Conservation (phyloP, 345 rosid genomes). For the Populus alba region DNA sequence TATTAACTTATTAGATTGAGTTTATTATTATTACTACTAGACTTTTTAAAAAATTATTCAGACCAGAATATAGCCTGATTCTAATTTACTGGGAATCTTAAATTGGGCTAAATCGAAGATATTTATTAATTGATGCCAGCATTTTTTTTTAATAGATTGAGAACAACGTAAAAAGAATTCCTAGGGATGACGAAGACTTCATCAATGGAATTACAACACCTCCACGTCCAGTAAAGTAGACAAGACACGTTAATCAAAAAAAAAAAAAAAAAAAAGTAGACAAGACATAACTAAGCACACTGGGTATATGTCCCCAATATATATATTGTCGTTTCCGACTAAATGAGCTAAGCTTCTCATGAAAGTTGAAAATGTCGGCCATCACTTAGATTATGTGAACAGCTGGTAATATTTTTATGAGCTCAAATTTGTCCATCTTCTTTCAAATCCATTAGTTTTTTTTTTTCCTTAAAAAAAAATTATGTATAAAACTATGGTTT, state of each 20-base stretch:
- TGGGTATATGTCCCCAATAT: background rate
- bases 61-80: too few relatives aligned
- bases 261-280: too few relatives aligned
- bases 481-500: too few relatives aligned
- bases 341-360: conserved; percentile 12
- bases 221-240: conserved; percentile 22
- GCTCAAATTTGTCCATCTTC: too few relatives aligned
- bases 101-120: background rate
- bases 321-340: conserved; percentile 14
- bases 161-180: background rate
- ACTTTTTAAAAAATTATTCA: too few relatives aligned
- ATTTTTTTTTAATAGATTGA: background rate
- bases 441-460: too few relatives aligned
- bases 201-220: conserved; percentile 7
- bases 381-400: conserved; percentile 11
- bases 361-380: conserved; percentile 38
- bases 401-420: too few relatives aligned
- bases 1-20: too few relatives aligned
- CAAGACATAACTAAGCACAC: conserved; percentile 34
- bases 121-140: background rate
- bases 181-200: too few relatives aligned
- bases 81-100: background rate
- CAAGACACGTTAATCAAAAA: too few relatives aligned
- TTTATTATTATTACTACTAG: too few relatives aligned
- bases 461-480: too few relatives aligned